phyloP scores from a whole-genome alignment of 2,329 filamentous ascomycete genomes.

The Celoporthe dispersa region DNA sequence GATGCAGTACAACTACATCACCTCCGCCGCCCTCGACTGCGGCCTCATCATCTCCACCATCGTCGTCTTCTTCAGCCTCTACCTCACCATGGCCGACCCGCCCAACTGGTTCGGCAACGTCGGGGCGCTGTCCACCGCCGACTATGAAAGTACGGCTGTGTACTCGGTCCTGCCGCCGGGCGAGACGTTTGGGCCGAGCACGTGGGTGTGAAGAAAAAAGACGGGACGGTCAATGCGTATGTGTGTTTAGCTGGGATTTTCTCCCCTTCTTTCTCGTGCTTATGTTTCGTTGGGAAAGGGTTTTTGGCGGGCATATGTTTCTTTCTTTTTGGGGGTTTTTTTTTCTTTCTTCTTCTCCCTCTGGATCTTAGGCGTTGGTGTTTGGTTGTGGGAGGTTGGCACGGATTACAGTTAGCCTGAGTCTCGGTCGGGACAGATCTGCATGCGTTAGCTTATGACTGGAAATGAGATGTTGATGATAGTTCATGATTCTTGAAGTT shows the following conservation, averaged over 20 bases:
- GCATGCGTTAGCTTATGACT: no score
- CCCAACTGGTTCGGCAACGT: constrained; percentile 68
- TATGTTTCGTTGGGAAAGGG: no score
- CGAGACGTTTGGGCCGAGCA: constrained; percentile 55
- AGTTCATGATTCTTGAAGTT: no score
- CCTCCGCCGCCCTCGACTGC: constrained; percentile 71
- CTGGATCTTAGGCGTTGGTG: no score
- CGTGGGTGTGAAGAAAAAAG: constrained; percentile 46
- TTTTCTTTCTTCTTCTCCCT: no score
- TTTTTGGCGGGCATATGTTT: no score
- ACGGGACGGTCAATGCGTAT: no score
- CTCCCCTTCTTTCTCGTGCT: not conserved
- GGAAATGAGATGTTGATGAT: no score
- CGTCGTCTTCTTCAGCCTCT: constrained; percentile 71
- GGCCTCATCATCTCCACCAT: constrained; percentile 70
- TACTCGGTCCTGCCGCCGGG: constrained; percentile 47
- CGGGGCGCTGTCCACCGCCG: constrained; percentile 51
- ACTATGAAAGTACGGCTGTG: constrained; percentile 49
- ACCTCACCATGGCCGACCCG: constrained; percentile 58
- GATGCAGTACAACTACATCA: constrained; percentile 78
- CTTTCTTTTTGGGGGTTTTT: no score
- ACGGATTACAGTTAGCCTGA: no score
- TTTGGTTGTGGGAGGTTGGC: no score
- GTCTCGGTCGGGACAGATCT: no score
- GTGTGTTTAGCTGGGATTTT: not conserved